phyloP scores from a whole-genome alignment of 2,329 filamentous ascomycete genomes.

The Nannizzia gypsea region DNA sequence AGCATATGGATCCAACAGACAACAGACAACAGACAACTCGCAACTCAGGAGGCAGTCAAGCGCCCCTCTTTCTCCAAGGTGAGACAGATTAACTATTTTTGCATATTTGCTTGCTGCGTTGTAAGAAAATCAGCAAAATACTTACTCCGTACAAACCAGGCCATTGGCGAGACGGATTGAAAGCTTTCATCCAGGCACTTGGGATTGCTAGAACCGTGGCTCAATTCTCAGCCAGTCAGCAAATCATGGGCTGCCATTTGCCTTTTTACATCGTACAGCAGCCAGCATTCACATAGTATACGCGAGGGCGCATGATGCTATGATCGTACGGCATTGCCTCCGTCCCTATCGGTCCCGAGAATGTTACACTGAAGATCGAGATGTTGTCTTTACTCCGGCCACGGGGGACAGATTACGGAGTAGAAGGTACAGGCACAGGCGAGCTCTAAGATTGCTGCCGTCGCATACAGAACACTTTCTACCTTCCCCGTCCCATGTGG shows the following conservation, averaged over 20 bases:
- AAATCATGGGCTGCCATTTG: background rate
- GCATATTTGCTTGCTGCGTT: background rate
- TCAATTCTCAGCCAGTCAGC: background rate
- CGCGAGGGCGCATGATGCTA: background rate
- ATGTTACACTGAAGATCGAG: background rate
- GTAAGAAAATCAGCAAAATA: background rate
- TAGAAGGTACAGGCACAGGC: background rate
- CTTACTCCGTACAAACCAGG: background rate
- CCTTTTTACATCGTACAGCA: background rate
- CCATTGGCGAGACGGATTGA: background rate
- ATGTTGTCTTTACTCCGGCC: background rate
- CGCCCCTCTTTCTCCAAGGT: background rate
- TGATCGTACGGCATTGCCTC: background rate
- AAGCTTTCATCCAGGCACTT: background rate
- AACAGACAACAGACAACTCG: conserved; percentile 1
- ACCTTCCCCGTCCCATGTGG: background rate
- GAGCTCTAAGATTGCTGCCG: background rate
- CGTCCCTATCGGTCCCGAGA: background rate
- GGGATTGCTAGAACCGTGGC: background rate
- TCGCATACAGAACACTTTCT: background rate
- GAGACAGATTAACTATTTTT: conserved; percentile 1
- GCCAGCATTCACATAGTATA: background rate
- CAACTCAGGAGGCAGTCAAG: background rate
- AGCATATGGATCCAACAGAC: conserved; percentile 2
- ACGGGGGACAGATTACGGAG: background rate